These are phyloP conservation scores for Vaccinium myrtillus DNA, from an alignment of 148 eudicot species.

Conservation along the genomic window DNA sequence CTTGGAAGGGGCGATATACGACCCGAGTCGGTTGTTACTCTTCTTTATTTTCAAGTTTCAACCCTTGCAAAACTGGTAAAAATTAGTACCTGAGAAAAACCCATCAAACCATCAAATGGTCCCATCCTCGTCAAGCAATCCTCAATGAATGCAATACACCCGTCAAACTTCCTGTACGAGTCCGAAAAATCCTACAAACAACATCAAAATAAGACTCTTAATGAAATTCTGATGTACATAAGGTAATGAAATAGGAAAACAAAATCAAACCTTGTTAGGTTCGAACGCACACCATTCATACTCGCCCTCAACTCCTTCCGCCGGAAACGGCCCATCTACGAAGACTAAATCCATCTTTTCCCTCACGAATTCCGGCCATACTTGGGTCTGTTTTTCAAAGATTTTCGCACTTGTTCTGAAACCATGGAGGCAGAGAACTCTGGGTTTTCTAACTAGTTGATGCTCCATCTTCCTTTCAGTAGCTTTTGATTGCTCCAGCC, in stretches of 20 bases:
- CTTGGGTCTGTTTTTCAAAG: not conserved
- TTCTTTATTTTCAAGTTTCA: too few relatives aligned
- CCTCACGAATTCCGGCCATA: conserved; percentile 26
- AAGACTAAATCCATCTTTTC: conserved; percentile 30
- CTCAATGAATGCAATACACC: conserved; percentile 22
- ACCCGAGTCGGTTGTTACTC: too few relatives aligned
- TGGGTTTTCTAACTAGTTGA: conserved; percentile 17
- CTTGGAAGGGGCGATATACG: too few relatives aligned
- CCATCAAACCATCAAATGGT: conserved; percentile 33
- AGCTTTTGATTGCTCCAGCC: not conserved
- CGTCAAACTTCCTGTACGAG: conserved; percentile 15
- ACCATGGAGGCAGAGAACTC: conserved; percentile 33
- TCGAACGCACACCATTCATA: conserved; percentile 14
- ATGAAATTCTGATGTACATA: too few relatives aligned
- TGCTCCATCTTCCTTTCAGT: not conserved
- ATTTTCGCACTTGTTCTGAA: conserved; percentile 20
- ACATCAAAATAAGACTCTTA: not conserved
- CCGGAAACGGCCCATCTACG: conserved; percentile 24
- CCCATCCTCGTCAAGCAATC: conserved; percentile 20
- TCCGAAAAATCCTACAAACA: conserved; percentile 9
- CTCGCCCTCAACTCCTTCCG: not conserved
- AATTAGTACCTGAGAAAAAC: conserved; percentile 23
- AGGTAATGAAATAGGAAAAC: not conserved
- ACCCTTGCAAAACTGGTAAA: not conserved
- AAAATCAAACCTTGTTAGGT: not conserved